Percentiles rank a stretch among this genome's conserved stretches.
Conservation (phyloP, 1,139 yeast genomes). For the Zygoascus hellenicus region DNA sequence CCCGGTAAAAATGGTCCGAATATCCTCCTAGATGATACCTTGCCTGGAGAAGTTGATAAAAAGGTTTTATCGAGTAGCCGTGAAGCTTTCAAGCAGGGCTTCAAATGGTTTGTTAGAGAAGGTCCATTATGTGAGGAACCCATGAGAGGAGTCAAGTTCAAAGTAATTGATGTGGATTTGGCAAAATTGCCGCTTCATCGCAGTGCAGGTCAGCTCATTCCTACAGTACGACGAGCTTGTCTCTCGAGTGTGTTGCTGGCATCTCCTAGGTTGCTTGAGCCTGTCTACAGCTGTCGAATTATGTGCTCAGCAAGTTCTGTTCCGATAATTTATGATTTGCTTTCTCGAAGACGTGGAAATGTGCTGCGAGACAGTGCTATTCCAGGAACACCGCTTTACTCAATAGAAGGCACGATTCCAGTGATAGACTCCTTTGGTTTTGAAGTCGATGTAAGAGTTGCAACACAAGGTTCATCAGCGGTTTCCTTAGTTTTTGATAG, state of each 20-base stretch:
- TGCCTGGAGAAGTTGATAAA: conserved; percentile 66
- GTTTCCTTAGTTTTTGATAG: conserved; percentile 58
- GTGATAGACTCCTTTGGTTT: conserved; percentile 88
- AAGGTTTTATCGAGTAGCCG: conserved; percentile 43
- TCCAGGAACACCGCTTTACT: conserved; percentile 67
- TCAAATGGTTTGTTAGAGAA: conserved; percentile 74
- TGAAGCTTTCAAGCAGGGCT: conserved; percentile 64
- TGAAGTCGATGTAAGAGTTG: conserved; percentile 75
- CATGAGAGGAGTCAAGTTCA: conserved; percentile 64
- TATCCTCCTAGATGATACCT: conserved; percentile 67
- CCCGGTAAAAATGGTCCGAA: conserved; percentile 55
- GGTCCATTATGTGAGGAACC: conserved; percentile 92
- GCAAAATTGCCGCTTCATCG: conserved; percentile 45
- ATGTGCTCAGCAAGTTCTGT: conserved; percentile 49
- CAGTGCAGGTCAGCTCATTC: conserved; percentile 72
- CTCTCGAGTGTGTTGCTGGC: conserved; percentile 77
- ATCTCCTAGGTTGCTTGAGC: conserved; percentile 76
- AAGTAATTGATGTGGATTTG: conserved; percentile 56
- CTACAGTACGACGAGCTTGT: conserved; percentile 79
- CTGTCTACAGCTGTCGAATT: conserved; percentile 60
- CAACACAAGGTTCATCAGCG: conserved; percentile 74
- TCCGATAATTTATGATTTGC: conserved; percentile 44
- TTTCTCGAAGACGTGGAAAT: conserved; percentile 65
- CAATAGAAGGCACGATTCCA: conserved; percentile 64
- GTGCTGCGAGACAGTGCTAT: conserved; percentile 50